Percentiles rank a stretch among this genome's conserved stretches.
phyloP scores from a whole-genome alignment of 2,329 filamentous ascomycete species.

The Aureobasidium sp. region DNA sequence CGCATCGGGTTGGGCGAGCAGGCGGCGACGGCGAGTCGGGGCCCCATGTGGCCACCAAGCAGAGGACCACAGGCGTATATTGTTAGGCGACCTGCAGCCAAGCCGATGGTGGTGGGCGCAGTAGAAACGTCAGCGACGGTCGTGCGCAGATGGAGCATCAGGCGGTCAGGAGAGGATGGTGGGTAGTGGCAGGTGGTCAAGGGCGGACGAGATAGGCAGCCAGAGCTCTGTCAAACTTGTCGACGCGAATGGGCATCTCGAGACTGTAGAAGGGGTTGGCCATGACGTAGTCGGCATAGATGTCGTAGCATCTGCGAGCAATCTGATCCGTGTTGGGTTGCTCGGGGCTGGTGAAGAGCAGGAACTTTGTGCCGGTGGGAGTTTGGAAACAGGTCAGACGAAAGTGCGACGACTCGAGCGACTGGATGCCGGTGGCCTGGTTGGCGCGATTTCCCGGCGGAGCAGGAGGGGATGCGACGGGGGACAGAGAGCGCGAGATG shows the following conservation, averaged over 20 bases:
- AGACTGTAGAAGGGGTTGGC: slow-evolving; percentile 98
- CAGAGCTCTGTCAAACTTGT: slow-evolving; percentile 75
- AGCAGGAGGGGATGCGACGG: slow-evolving; percentile 31
- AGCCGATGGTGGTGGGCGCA: background rate
- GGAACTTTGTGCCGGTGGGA: slow-evolving; percentile 87
- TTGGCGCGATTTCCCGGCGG: slow-evolving; percentile 30
- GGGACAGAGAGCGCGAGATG: slow-evolving; percentile 50
- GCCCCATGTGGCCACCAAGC: background rate
- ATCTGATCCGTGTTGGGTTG: slow-evolving; percentile 82
- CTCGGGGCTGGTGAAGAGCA: slow-evolving; percentile 86
- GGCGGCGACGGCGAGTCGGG: background rate
- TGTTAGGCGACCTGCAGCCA: background rate
- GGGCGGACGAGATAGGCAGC: slow-evolving; percentile 30
- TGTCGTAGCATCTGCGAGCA: slow-evolving; percentile 79
- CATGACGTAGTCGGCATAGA: slow-evolving; percentile 97
- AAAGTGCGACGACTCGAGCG: slow-evolving; percentile 90
- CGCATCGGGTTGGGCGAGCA: background rate
- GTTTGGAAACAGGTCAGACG: slow-evolving; percentile 95
- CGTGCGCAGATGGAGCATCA: background rate
- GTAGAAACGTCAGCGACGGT: background rate
- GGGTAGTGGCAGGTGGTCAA: slow-evolving; percentile 15
- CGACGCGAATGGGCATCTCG: slow-evolving; percentile 94
- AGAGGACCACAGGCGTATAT: background rate
- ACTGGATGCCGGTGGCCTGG: slow-evolving; percentile 70
- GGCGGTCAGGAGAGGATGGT: background rate